A percentile compares a stretch with the other conserved stretches of the same genome.
phyloP scores from a whole-genome alignment of 2,329 filamentous ascomycete genomes.

The Dothistroma septosporum region DNA sequence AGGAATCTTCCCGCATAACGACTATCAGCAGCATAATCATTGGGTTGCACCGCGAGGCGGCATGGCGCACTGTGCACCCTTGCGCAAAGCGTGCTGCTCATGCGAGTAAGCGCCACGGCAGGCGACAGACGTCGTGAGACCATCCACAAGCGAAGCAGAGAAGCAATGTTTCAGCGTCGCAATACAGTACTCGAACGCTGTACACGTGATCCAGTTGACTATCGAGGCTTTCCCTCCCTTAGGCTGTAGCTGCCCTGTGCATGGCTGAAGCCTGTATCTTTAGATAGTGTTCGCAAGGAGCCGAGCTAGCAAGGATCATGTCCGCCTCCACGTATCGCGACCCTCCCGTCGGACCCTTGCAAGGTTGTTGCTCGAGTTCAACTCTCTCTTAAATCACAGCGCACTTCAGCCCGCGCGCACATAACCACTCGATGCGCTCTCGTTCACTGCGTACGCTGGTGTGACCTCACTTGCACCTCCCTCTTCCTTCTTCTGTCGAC shows the following conservation, averaged over 20 bases:
- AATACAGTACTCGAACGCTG: neutral
- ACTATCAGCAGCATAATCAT: neutral
- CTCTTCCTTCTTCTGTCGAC: neutral
- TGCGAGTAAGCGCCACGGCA: conserved; percentile 1
- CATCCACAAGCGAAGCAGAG: neutral
- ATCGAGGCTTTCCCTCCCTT: neutral
- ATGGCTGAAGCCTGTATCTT: no score
- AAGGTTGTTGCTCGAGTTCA: neutral
- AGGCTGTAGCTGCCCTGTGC: no score
- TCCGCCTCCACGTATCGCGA: neutral
- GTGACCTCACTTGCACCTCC: neutral
- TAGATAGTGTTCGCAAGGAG: neutral
- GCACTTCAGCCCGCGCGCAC: neutral
- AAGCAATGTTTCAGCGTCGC: neutral
- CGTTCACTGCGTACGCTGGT: neutral
- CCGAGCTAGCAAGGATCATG: neutral
- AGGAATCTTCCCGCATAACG: neutral
- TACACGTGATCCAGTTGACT: neutral
- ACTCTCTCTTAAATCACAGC: neutral
- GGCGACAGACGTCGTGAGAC: neutral
- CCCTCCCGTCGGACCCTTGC: neutral
- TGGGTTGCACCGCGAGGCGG: neutral
- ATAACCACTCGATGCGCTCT: neutral
- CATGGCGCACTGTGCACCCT: conserved; percentile 1
- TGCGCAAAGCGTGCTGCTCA: conserved; percentile 5